Base-by-base conservation (phyloP, 139 green algal genomes). In the Parachlorella kessleri region DNA sequence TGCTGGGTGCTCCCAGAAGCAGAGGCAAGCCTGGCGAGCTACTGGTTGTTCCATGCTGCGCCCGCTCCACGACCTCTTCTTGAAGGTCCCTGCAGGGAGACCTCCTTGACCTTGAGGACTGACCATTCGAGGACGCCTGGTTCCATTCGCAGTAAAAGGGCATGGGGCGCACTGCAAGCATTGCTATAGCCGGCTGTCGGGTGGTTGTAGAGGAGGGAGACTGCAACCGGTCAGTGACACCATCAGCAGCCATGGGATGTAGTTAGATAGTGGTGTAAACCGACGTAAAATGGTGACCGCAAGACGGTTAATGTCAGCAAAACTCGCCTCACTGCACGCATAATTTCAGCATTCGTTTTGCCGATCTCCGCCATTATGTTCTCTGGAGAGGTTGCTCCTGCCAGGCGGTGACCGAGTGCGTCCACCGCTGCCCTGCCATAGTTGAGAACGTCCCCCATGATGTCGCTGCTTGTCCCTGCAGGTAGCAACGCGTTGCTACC, bases 41-140 rank as follows among this genome's bases (percentile, higher is more conserved):
- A n/a, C n/a, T n/a, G n/a, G n/a, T n/a, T n/a, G n/a, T n/a, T n/a
- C n/a, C n/a, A n/a, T 73, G 75, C 30, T 72, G 38, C 5, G 85
- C 83, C 5, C 83, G 65, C 26, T 68, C 55, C 39, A 79, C 26
- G 10, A 90, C 80, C 64, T 90, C 86, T 26, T 84, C 72, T 30
- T 87, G 76, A 66, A 90, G 77, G 66, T 90, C 85, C 33, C 84
- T 88, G 77, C 53, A 68, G n/a, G n/a, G n/a, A n/a, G n/a, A n/a
- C n/a, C n/a, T n/a, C n/a, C n/a, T n/a, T n/a, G n/a, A n/a, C n/a
- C n/a, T n/a, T n/a, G n/a, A n/a, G n/a, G n/a, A n/a, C n/a, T n/a
- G n/a, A n/a, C n/a, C n/a, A n/a, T n/a, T n/a, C n/a, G n/a, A n/a
- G n/a, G n/a, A n/a, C n/a, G n/a, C n/a, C n/a, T n/a, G n/a, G n/a